These are phyloP conservation scores for Rutstroemia sp. DNA, from an alignment of 2,329 filamentous ascomycete genomes.

Conservation along the genomic window DNA sequence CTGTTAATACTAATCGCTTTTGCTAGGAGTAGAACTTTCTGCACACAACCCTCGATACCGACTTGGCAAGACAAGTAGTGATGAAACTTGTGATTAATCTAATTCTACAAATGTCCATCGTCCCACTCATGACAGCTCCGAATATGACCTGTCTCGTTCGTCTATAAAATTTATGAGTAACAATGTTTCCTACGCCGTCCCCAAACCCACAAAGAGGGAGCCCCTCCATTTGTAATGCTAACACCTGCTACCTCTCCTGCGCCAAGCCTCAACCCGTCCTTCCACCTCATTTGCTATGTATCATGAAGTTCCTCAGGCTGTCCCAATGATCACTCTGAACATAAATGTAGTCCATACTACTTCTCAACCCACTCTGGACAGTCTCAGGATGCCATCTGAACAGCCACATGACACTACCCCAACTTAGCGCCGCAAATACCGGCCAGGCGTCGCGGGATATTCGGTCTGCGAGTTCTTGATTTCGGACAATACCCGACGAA, in stretches of 20 bases:
- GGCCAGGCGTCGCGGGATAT: conserved; percentile 79
- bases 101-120: not conserved
- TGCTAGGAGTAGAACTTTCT: no score
- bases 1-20: no score
- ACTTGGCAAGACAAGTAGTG: no score
- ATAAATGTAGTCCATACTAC: conserved; percentile 98
- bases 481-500: conserved; percentile 42
- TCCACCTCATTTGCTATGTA: conserved; percentile 62
- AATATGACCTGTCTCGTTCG: no score
- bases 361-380: conserved; percentile 82
- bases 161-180: no score
- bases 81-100: not conserved
- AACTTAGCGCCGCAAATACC: conserved; percentile 81
- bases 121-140: no score
- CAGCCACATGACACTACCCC: conserved; percentile 92
- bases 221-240: not conserved
- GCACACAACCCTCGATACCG: no score
- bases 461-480: conserved; percentile 33
- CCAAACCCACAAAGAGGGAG: not conserved
- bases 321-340: conserved; percentile 86
- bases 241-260: no score
- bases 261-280: no score
- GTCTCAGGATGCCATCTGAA: conserved; percentile 89
- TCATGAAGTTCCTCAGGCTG: conserved; percentile 72
- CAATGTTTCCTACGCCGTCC: not conserved